A percentile compares a stretch with the other conserved stretches of the same genome.
phyloP scores from a whole-genome alignment of 768 basidiomycete species.

The Suillus clintonianus region DNA sequence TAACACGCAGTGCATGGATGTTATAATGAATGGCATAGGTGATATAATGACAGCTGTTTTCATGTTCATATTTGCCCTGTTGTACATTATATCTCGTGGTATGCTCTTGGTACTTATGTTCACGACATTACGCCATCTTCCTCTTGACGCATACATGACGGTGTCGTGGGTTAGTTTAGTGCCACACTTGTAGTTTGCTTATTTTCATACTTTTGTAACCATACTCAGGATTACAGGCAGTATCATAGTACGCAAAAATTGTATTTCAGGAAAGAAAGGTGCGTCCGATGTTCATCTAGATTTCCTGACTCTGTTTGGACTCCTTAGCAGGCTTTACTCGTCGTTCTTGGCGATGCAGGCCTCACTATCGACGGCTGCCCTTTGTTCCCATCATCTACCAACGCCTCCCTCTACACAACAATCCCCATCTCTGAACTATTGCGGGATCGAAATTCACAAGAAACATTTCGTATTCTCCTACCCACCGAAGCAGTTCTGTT shows the following conservation, averaged over 20 bases:
- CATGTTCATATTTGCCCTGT: neutral
- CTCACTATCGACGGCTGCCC: slow-evolving; percentile 61
- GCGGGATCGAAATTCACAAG: slow-evolving; percentile 65
- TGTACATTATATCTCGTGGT: too few relatives aligned
- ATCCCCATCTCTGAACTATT: slow-evolving; percentile 68
- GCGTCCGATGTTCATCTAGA: slow-evolving; percentile 11
- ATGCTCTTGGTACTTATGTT: neutral
- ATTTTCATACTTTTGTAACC: too few relatives aligned
- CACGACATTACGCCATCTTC: neutral
- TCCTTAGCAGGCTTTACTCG: slow-evolving; percentile 61
- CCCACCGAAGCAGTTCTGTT: slow-evolving; percentile 71
- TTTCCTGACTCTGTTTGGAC: neutral
- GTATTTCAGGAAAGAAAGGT: slow-evolving; percentile 64
- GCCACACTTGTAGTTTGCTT: too few relatives aligned
- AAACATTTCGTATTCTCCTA: slow-evolving; percentile 76
- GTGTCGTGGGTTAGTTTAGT: too few relatives aligned
- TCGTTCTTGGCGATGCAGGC: slow-evolving; percentile 47
- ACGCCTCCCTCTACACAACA: slow-evolving; percentile 38
- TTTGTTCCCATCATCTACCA: slow-evolving; percentile 52
- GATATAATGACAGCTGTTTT: too few relatives aligned
- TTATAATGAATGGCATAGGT: too few relatives aligned
- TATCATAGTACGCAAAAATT: too few relatives aligned
- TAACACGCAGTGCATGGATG: too few relatives aligned
- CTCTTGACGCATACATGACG: too few relatives aligned
- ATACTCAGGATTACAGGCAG: too few relatives aligned